A percentile compares a stretch with the other conserved stretches of the same genome.
These are phyloP conservation scores for Areca catechu DNA, from an alignment of 176 grass and related monocot species.

Conservation along the genomic window DNA sequence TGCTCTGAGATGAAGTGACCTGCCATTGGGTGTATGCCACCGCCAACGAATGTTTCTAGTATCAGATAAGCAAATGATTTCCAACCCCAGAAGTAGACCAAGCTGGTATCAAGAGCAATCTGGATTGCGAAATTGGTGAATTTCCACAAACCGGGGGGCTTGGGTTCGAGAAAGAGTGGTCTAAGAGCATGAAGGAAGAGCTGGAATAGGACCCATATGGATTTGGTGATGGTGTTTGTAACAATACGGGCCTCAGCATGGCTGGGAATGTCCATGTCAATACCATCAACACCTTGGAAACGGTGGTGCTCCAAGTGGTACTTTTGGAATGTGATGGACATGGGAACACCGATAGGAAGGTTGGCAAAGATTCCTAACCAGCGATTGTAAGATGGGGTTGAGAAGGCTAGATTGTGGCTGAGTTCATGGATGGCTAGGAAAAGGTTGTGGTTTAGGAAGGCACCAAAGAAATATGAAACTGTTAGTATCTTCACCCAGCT, in stretches of 20 bases:
- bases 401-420: conserved; percentile 94
- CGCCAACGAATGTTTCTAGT: conserved; percentile 73
- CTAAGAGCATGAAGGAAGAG: conserved; percentile 86
- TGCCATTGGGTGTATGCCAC: conserved; percentile 94
- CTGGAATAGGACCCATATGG: conserved; percentile 74
- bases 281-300: conserved; percentile 80
- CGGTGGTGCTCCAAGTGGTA: conserved; percentile 96
- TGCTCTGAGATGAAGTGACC: conserved; percentile 96
- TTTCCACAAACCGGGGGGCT: conserved; percentile 84
- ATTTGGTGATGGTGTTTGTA: conserved; percentile 49
- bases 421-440: conserved; percentile 95
- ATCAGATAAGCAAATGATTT: conserved; percentile 63
- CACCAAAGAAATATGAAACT: conserved; percentile 84
- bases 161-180: conserved; percentile 70
- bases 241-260: conserved; percentile 35
- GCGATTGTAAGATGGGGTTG: conserved; percentile 62
- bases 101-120: conserved; percentile 35
- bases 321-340: conserved; percentile 97
- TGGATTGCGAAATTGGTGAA: conserved; percentile 70
- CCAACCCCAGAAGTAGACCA: conserved; percentile 61
- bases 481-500: conserved; percentile 65
- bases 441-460: conserved; percentile 95
- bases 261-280: conserved; percentile 92
- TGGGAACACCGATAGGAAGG: conserved; percentile 81
- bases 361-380: conserved; percentile 94